Conservation (phyloP, 2,329 filamentous ascomycete species). For the Hymenoscyphus fraxineus region DNA sequence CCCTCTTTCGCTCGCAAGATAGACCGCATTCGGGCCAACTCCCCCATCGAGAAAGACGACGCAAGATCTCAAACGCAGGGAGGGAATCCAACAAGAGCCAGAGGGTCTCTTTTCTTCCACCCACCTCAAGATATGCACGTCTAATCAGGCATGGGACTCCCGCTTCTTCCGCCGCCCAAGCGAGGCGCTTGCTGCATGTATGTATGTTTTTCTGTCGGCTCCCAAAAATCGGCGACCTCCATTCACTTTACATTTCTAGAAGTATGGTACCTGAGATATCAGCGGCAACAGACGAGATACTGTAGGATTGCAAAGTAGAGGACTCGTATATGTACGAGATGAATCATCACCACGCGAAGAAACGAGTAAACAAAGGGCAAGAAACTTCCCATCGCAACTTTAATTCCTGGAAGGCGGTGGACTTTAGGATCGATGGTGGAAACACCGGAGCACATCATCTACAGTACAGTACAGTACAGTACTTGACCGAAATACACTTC, state of each 20-base stretch:
- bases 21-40: not conserved
- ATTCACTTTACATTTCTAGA: not conserved
- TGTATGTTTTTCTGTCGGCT: not conserved
- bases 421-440: not conserved
- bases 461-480: too few species aligned
- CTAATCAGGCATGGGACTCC: not conserved
- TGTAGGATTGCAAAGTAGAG: not conserved
- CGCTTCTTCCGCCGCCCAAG: not conserved
- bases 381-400: not conserved
- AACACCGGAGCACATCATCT: not conserved
- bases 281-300: not conserved
- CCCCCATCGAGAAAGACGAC: not conserved
- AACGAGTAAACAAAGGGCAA: not conserved
- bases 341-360: too few species aligned
- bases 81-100: not conserved
- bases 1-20: not conserved
- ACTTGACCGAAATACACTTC: not conserved
- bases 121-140: not conserved
- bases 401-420: not conserved
- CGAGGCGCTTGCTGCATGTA: slow-evolving; percentile 3
- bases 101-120: not conserved
- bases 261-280: not conserved
- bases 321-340: not conserved
- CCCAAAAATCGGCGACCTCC: not conserved
- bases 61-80: not conserved